Base-by-base conservation (phyloP, 176 grass and related monocot genomes). In the Calamus simplicifolius region DNA sequence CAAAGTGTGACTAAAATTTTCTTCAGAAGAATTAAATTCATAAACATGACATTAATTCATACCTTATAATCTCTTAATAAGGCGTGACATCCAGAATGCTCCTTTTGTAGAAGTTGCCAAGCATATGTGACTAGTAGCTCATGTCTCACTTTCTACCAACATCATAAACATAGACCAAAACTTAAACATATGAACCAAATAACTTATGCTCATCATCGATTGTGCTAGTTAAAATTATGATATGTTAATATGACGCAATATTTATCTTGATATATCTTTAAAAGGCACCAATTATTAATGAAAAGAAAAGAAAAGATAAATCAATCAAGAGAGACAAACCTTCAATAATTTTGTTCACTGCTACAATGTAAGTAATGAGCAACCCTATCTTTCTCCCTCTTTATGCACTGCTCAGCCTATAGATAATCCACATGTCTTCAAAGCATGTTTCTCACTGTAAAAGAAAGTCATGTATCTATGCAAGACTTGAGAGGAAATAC, bases 21-120 rank as follows among this genome's bases (percentile, higher is more conserved):
- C 5, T 16, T 18, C 18, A 7, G 35, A 31, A 38, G 4, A 1
- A 18, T 14, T 31, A 68, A 49, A 61, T 70, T 56, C 16, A 51
- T 52, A 23, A 23, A 15, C 12, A 29, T 16, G 16, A 21, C 21
- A 29, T 73, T 48, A 13, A 3, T 51, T 65, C 73, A 61, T 79
- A 97, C 92, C 81, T 97, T 97, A n/a, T 97, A 84, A 82, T 97
- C 87, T 27, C 59, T 69, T 66, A 97, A 87, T 75, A 97, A 77
- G 48, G 81, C 92, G 80, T 72, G 80, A 68, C 81, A 97, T 52
- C 92, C 87, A 57, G 92, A 97, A 74, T 97, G 84, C 49, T 97
- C 92, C 49, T 96, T 96, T 61, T 88, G 84, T 25, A 98, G 73
- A 66, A 98, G 81, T 18, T 79, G 93, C 43, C 56, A 88, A 72